Base-by-base conservation (phyloP, 306 rosid species). In the Malus sieversii region DNA sequence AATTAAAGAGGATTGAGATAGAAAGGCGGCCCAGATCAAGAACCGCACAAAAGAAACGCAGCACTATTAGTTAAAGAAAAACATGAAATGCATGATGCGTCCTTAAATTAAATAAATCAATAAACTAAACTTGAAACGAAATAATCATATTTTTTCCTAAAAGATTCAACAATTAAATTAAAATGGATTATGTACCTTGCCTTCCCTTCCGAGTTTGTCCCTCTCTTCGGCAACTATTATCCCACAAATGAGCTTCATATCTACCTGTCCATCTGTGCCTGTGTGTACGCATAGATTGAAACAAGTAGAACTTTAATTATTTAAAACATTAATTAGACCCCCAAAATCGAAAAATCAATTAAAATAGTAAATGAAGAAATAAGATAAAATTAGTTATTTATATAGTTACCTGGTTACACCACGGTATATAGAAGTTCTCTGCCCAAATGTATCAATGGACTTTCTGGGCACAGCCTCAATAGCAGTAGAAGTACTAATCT, bases 221-320 rank as follows among this genome's bases (percentile, higher is more conserved):
- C 68, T 93, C 98, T 84, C 98, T 88, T 84, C 98, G 90, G 62
- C 98, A 93, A 82, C 97, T 93, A 59, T 93, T 93, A 74, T 93
- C 98, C 98, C 98, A 93, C 6, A 93, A 80, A 72, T 93, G 97
- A 80, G 98, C 98, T 75, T 93, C 98, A 77, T 93, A 93, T 86
- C 98, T 93, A 4, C 98, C 97, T 1, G 98, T 93, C 98, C 98
- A 93, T 80, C 98, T 88, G 79, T 93, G 98, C 83, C 98, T 93
- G 52, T 10, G 5, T 33, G 66, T 10, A n/a, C 60, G 35, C 60
- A 57, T 19, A 16, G 48, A 19, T 14, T 4, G 30, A 55, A 72
- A 55, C 5, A 13, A 33, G 18, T 64, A 64, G 38, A 30, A 6
- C 29, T 46, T 30, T 1, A 30, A 22, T 71, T 7, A 53, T 3